Conservation (phyloP, 2,329 filamentous ascomycete species). For the Rutstroemia sp. region DNA sequence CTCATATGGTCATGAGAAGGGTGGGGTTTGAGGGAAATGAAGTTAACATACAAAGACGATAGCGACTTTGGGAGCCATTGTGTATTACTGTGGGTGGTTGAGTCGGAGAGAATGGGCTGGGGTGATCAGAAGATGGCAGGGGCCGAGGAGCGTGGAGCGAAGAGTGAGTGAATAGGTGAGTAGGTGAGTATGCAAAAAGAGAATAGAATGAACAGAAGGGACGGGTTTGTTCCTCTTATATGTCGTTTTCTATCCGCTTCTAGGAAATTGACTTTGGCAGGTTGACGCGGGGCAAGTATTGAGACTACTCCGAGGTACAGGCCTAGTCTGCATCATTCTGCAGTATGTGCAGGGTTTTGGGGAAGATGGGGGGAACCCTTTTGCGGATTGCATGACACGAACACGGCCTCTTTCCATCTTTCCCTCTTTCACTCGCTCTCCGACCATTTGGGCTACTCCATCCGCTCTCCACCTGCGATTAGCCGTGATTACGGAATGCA, state of each 20-base stretch:
- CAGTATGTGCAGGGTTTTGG: too few relatives aligned
- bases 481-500: too few relatives aligned
- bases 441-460: too few relatives aligned
- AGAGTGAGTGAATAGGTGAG: constrained; percentile 5
- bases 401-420: too few relatives aligned
- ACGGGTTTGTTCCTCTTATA: constrained; percentile 34
- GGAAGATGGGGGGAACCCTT: too few relatives aligned
- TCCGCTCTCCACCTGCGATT: too few relatives aligned
- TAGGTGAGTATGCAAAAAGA: constrained; percentile 33
- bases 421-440: too few relatives aligned
- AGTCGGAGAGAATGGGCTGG: background rate
- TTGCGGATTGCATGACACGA: too few relatives aligned
- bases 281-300: too few relatives aligned
- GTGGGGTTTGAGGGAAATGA: constrained; percentile 16
- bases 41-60: constrained; percentile 70
- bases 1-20: constrained; percentile 11
- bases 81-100: constrained; percentile 11
- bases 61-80: constrained; percentile 84
- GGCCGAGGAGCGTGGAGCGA: background rate
- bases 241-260: constrained; percentile 14
- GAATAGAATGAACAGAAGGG: constrained; percentile 18
- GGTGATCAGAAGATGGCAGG: background rate
- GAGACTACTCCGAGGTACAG: too few relatives aligned
- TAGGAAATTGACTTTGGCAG: background rate
- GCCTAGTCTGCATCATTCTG: too few relatives aligned